Conservation (phyloP, 129 eudicot genomes). For the Chrysanthemum makinoi region DNA sequence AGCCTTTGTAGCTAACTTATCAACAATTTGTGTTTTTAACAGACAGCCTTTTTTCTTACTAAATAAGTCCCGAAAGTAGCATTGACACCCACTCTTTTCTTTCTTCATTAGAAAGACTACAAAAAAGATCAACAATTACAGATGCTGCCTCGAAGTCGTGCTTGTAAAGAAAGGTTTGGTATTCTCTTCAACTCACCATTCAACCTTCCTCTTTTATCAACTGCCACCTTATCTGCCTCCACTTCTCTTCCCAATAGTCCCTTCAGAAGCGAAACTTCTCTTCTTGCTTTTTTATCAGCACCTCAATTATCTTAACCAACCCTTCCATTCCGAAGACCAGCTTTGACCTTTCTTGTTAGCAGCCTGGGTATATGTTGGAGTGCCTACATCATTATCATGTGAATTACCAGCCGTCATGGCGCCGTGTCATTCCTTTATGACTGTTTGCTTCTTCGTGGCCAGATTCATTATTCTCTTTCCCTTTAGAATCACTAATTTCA, state of each 20-base stretch:
- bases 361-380: conserved; percentile 12
- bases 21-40: neutral
- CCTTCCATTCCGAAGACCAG: conserved; percentile 30
- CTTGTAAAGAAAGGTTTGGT: conserved; percentile 36
- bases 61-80: conserved; percentile 45
- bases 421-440: conserved; percentile 21
- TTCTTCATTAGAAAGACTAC: conserved; percentile 44
- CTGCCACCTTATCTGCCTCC: conserved; percentile 29
- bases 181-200: conserved; percentile 40
- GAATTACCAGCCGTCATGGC: conserved; percentile 25
- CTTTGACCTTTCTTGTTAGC: conserved; percentile 20
- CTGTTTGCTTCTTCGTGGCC: conserved; percentile 26
- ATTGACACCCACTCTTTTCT: conserved; percentile 52
- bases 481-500: conserved; percentile 25
- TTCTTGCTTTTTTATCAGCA: conserved; percentile 34
- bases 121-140: conserved; percentile 35
- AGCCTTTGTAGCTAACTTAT: neutral
- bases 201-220: conserved; percentile 31
- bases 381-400: conserved; percentile 20
- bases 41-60: conserved; percentile 12
- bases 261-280: conserved; percentile 32
- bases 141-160: conserved; percentile 43
- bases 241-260: conserved; percentile 31
- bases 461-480: conserved; percentile 5
- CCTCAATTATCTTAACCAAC: conserved; percentile 31